phyloP scores from a whole-genome alignment of 768 basidiomycete genomes.

The Russula lepida region DNA sequence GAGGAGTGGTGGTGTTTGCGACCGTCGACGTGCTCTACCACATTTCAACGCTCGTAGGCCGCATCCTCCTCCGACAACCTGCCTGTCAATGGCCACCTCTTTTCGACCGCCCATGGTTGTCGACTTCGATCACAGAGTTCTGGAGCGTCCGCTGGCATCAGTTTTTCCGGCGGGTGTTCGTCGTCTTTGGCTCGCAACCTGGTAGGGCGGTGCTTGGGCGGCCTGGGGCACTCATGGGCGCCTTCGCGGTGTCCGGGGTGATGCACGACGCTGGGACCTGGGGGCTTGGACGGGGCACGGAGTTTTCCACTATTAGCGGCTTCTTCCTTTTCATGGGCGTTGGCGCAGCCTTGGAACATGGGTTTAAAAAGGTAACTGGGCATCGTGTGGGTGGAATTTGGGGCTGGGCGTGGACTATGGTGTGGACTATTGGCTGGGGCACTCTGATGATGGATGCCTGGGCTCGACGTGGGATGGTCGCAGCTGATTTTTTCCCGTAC shows the following conservation, averaged over 20 bases:
- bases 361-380: slow-evolving; percentile 39
- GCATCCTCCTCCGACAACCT: slow-evolving; percentile 28
- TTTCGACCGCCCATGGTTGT: slow-evolving; percentile 30
- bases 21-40: not conserved
- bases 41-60: slow-evolving; percentile 20
- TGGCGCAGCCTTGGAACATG: slow-evolving; percentile 42
- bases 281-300: slow-evolving; percentile 49
- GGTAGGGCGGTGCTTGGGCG: slow-evolving; percentile 38
- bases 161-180: slow-evolving; percentile 27
- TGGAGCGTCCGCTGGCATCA: slow-evolving; percentile 38
- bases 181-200: slow-evolving; percentile 27
- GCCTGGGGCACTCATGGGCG: slow-evolving; percentile 44
- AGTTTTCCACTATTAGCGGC: slow-evolving; percentile 36
- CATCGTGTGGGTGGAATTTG: slow-evolving; percentile 37
- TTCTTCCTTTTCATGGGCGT: slow-evolving; percentile 55
- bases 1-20: not conserved
- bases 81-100: slow-evolving; percentile 31
- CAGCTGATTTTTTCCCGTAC: not conserved
- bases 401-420: slow-evolving; percentile 46
- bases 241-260: slow-evolving; percentile 49
- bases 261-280: slow-evolving; percentile 52
- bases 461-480: slow-evolving; percentile 11
- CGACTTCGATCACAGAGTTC: slow-evolving; percentile 34
- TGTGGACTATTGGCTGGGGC: slow-evolving; percentile 42
- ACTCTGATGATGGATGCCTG: slow-evolving; percentile 11